Evolutionary conservation across 208 protist genomes (phyloP).

Genomic region (Strigomonas culicis): DNA sequence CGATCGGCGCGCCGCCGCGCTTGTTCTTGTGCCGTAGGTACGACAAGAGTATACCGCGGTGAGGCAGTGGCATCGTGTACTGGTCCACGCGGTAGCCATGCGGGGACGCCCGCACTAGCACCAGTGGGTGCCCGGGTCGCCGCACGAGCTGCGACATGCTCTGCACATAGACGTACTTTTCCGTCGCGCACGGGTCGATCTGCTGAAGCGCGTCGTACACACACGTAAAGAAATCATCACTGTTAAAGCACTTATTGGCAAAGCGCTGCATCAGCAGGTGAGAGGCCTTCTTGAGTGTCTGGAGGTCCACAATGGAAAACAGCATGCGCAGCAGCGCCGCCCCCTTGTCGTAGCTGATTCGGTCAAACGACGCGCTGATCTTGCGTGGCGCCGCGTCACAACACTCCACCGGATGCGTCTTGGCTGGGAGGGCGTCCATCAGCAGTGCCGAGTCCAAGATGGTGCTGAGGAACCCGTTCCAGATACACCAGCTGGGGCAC

Average conservation of each 20-base stretch:
- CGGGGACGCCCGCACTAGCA: constrained; percentile 27
- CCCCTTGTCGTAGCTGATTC: constrained; percentile 80
- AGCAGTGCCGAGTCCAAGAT: constrained; percentile 41
- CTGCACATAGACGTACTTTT: constrained; percentile 12
- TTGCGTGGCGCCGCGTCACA: constrained; percentile 27
- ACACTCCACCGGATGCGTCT: constrained; percentile 46
- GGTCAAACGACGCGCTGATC: constrained; percentile 50
- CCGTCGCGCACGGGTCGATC: neutral
- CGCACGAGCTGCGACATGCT: constrained; percentile 23
- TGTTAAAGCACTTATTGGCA: constrained; percentile 22
- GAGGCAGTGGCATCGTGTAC: constrained; percentile 11
- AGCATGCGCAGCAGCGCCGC: constrained; percentile 78
- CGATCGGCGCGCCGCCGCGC: constrained; percentile 9
- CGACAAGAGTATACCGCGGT: constrained; percentile 1
- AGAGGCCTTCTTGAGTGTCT: constrained; percentile 25
- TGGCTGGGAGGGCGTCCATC: constrained; percentile 26
- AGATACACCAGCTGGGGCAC: constrained; percentile 82
- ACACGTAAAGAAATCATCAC: constrained; percentile 36
- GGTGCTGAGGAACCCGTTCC: constrained; percentile 48
- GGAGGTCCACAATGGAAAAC: constrained; percentile 28
- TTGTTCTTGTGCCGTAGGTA: constrained; percentile 16
- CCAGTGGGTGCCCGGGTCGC: constrained; percentile 32
- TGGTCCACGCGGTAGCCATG: constrained; percentile 35
- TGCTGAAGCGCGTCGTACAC: constrained; percentile 20
- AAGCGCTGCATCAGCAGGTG: constrained; percentile 35